Evolutionary conservation across 208 protist genomes (phyloP).

Genomic region (Trypanosoma rangeli): DNA sequence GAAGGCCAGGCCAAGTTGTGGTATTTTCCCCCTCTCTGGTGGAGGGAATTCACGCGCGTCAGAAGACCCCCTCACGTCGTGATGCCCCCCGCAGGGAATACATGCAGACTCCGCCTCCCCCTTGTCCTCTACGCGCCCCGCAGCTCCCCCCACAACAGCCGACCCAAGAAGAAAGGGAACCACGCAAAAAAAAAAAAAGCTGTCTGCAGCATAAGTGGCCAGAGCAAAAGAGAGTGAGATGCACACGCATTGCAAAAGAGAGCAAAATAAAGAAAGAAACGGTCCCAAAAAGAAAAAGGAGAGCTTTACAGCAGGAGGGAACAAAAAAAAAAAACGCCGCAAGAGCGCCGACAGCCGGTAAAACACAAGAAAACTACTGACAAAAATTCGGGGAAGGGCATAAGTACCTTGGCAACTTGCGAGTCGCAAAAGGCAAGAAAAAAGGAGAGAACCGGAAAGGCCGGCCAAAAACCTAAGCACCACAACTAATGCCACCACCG

Average conservation of each 20-base stretch:
- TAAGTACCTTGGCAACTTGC: too few relatives aligned
- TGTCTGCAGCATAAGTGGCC: neutral
- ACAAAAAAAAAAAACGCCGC: too few relatives aligned
- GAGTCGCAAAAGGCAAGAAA: too few relatives aligned
- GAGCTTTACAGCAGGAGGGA: too few relatives aligned
- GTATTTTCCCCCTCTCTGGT: neutral
- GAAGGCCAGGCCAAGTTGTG: neutral
- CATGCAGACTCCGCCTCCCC: neutral
- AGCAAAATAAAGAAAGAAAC: too few relatives aligned
- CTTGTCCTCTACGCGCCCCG: neutral
- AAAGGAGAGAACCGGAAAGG: too few relatives aligned
- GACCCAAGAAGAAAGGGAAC: neutral
- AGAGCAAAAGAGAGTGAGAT: neutral
- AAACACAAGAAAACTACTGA: neutral
- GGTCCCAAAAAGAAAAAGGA: too few relatives aligned
- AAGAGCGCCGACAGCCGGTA: too few relatives aligned
- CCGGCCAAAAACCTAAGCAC: too few relatives aligned
- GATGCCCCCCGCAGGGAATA: neutral
- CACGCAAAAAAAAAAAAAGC: constrained; percentile 13
- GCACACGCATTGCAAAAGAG: neutral
- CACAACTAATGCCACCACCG: too few relatives aligned
- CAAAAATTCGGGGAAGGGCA: too few relatives aligned
- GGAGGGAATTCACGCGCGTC: neutral
- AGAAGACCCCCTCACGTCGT: neutral
- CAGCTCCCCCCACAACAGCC: neutral